Evolutionary conservation across 2,329 filamentous ascomycete species (phyloP).

Genomic region (Hyphodiscus sp.): DNA sequence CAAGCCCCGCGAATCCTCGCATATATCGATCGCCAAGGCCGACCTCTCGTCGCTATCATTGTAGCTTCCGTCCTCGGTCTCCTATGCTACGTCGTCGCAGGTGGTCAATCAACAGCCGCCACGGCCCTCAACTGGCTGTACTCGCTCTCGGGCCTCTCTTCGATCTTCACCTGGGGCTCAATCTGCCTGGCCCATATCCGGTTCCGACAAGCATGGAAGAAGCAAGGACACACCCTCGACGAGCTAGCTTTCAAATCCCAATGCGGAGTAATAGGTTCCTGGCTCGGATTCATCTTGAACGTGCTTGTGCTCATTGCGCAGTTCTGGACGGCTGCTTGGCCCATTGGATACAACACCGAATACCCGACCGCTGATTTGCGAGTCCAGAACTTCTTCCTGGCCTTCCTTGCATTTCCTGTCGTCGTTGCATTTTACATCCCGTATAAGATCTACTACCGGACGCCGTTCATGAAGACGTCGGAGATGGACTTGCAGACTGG

Average conservation of each 20-base stretch:
- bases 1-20: constrained; percentile 51
- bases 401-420: constrained; percentile 49
- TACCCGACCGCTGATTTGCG: constrained; percentile 20
- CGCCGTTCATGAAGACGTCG: constrained; percentile 23
- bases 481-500: constrained; percentile 24
- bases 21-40: constrained; percentile 51
- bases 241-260: constrained; percentile 58
- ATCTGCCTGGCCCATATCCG: constrained; percentile 63
- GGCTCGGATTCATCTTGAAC: constrained; percentile 52
- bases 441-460: constrained; percentile 54
- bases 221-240: constrained; percentile 51
- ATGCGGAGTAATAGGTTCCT: constrained; percentile 56
- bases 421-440: constrained; percentile 50
- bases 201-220: constrained; percentile 54
- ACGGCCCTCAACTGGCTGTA: constrained; percentile 58
- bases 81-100: constrained; percentile 44
- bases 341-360: constrained; percentile 36
- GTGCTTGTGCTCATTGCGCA: constrained; percentile 36
- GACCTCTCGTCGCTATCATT: constrained; percentile 46
- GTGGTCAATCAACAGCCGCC: constrained; percentile 37
- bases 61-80: constrained; percentile 33
- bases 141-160: constrained; percentile 54
- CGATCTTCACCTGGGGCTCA: constrained; percentile 55
- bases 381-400: constrained; percentile 50
- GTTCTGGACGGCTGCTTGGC: constrained; percentile 37